Evolutionary conservation across 768 basidiomycete species (phyloP).

Genomic region (Phylloporus sp.): DNA sequence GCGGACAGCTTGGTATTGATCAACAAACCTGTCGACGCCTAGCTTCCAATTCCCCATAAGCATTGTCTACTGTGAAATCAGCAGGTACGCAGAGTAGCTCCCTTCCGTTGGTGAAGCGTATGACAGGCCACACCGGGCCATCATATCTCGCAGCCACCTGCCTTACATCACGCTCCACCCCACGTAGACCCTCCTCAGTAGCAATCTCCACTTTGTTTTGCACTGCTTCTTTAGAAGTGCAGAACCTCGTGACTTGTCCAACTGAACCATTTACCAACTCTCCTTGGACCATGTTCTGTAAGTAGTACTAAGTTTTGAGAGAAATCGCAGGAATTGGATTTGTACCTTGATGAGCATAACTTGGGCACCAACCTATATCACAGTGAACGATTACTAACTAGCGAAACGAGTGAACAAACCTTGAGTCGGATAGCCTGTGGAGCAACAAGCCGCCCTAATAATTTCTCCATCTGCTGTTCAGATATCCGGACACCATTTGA

Average conservation of each 20-base stretch:
- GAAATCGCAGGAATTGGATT: neutral
- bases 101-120: constrained; percentile 51
- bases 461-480: constrained; percentile 36
- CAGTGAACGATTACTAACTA: constrained; percentile 1
- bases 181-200: constrained; percentile 31
- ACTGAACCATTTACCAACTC: constrained; percentile 68
- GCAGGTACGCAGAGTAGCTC: constrained; percentile 48
- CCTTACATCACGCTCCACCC: constrained; percentile 24
- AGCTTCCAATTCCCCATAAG: constrained; percentile 56
- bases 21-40: constrained; percentile 50
- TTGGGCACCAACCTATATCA: constrained; percentile 65
- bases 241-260: constrained; percentile 51
- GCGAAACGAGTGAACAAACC: constrained; percentile 27
- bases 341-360: constrained; percentile 77
- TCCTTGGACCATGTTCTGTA: constrained; percentile 66
- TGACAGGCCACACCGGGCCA: constrained; percentile 52
- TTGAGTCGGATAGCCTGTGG: constrained; percentile 45
- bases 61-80: constrained; percentile 63
- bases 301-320: neutral
- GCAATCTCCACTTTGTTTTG: constrained; percentile 36
- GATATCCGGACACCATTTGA: constrained; percentile 37
- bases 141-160: constrained; percentile 17
- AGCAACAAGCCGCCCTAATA: constrained; percentile 62
- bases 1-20: neutral
- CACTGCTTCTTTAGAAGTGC: constrained; percentile 41